phyloP scores from a whole-genome alignment of 352 stramenopile species.

The Pythium dissotocum region DNA sequence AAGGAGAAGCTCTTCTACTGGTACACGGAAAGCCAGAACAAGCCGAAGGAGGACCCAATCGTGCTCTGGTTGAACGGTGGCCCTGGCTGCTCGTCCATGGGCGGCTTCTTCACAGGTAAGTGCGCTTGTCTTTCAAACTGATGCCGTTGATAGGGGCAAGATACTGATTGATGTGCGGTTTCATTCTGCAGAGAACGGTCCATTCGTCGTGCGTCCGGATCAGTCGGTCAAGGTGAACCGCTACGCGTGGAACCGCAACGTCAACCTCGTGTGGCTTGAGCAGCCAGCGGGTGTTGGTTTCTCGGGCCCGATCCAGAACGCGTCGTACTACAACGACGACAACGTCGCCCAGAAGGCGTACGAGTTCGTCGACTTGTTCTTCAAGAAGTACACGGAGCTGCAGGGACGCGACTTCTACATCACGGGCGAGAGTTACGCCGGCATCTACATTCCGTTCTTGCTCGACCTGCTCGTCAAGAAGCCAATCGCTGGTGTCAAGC shows the following conservation, averaged over 20 bases:
- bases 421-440: slow-evolving; percentile 82
- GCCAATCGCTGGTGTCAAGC: slow-evolving; percentile 63
- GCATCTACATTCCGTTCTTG: slow-evolving; percentile 91
- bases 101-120: slow-evolving; percentile 51
- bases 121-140: neutral
- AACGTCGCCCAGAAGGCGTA: slow-evolving; percentile 73
- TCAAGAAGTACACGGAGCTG: slow-evolving; percentile 71
- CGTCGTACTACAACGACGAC: slow-evolving; percentile 83
- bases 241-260: slow-evolving; percentile 79
- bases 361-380: slow-evolving; percentile 74
- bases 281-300: slow-evolving; percentile 76
- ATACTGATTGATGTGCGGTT: neutral
- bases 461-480: slow-evolving; percentile 71
- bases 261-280: slow-evolving; percentile 80
- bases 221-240: slow-evolving; percentile 61
- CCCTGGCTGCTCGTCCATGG: slow-evolving; percentile 73
- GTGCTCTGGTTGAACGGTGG: slow-evolving; percentile 85
- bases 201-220: slow-evolving; percentile 64
- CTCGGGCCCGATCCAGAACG: slow-evolving; percentile 52
- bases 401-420: slow-evolving; percentile 80
- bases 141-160: neutral
- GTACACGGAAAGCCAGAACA: slow-evolving; percentile 70
- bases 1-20: slow-evolving; percentile 81
- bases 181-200: slow-evolving; percentile 59
- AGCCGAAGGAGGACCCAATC: slow-evolving; percentile 60